phyloP scores from a whole-genome alignment of 2,329 filamentous ascomycete genomes.

The Sporothrix pallida region DNA sequence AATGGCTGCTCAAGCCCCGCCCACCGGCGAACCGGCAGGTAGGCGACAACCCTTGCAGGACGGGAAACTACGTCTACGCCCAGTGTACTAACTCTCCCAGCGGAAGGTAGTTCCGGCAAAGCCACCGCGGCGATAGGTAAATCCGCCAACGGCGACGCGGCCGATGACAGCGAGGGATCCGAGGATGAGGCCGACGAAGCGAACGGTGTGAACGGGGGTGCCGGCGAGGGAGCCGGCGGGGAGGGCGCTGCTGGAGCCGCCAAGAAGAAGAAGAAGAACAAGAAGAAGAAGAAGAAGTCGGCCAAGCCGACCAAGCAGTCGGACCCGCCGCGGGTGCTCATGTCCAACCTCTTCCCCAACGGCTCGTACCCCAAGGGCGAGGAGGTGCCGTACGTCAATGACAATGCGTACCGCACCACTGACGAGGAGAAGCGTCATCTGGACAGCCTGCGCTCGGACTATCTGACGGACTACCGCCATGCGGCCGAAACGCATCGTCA shows the following conservation, averaged over 20 bases:
- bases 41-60: not conserved
- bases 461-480: conserved; percentile 77
- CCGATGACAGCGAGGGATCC: conserved; percentile 56
- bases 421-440: conserved; percentile 83
- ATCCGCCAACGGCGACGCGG: conserved; percentile 45
- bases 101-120: conserved; percentile 27
- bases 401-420: conserved; percentile 80
- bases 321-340: conserved; percentile 74
- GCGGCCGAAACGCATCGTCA: conserved; percentile 81
- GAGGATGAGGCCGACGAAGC: conserved; percentile 58
- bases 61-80: not conserved
- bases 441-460: conserved; percentile 79
- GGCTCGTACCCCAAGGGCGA: conserved; percentile 77
- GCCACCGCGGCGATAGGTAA: conserved; percentile 49
- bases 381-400: conserved; percentile 76
- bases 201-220: conserved; percentile 43
- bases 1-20: conserved; percentile 51
- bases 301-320: conserved; percentile 71
- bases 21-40: conserved; percentile 40
- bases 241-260: conserved; percentile 45
- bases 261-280: conserved; percentile 49
- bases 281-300: conserved; percentile 77
- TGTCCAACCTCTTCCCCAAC: conserved; percentile 76
- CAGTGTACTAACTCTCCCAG: not conserved
- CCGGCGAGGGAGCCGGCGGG: conserved; percentile 26